These are phyloP conservation scores for Lotmaria passim DNA, from an alignment of 208 protist genomes.

Conservation along the genomic window DNA sequence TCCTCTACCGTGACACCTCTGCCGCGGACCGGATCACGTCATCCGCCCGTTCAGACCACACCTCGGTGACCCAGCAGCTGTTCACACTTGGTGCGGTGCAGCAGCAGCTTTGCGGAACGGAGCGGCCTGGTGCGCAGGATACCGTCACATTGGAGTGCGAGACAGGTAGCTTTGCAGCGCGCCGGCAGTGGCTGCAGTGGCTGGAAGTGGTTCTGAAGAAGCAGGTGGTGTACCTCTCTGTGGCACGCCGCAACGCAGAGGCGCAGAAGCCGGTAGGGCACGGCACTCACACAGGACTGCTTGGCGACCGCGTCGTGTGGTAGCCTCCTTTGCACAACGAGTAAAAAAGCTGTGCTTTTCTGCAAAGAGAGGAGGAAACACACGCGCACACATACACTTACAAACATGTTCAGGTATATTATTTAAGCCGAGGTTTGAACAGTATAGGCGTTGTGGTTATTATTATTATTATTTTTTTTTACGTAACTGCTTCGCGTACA, in stretches of 20 bases:
- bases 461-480: too few species aligned
- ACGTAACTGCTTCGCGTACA: too few species aligned
- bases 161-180: conserved; percentile 35
- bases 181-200: conserved; percentile 54
- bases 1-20: neutral
- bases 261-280: conserved; percentile 18
- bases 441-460: too few species aligned
- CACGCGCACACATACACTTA: too few species aligned
- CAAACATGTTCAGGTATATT: too few species aligned
- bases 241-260: conserved; percentile 18
- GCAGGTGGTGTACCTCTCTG: conserved; percentile 42
- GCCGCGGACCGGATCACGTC: neutral
- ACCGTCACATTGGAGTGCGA: conserved; percentile 39
- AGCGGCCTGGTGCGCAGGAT: neutral
- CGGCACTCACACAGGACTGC: neutral
- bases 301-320: conserved; percentile 17
- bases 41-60: neutral
- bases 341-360: too few species aligned
- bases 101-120: conserved; percentile 8
- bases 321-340: too few species aligned
- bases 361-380: too few species aligned
- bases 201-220: conserved; percentile 39
- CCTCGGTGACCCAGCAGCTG: neutral
- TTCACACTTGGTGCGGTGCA: neutral
- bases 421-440: too few species aligned